Base-by-base conservation (phyloP, 352 stramenopile species). In the Phytophthora boehmeriae region DNA sequence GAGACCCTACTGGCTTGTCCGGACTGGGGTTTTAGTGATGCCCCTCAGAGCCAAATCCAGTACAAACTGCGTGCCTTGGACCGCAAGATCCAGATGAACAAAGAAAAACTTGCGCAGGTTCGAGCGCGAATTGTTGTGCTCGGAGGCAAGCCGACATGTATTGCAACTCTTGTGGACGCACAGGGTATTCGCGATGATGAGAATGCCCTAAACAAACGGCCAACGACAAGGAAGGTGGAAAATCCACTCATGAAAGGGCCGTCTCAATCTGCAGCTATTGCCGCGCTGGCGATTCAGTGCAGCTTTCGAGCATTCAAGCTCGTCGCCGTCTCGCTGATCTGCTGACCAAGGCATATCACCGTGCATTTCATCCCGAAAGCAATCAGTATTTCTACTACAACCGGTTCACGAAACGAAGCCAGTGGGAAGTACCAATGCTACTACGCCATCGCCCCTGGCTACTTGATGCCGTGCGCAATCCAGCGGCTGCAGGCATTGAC, bases 371-470 rank as follows among this genome's bases (percentile, higher is more conserved):
- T 28, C 50, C 67, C 17, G 61, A 56, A 5, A 71, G 51, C 45
- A 73, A 77, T 42, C 55, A 62, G 10, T 81, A 75, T 38, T 83
- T 79, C 38, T 86, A 80, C 71, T 86, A 77, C 67, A 83, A 83
- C 62, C 27, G 49, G 20, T 58, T 62, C 14, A 79, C 73, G 1
- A 47, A 35, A 8, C 30, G 58, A 22, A 83, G 73, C 50, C 69
- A 78, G 23, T 81, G 73, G 73, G 50, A 75, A 39, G 17, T 63
- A 8, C 76, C 76, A 14, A 19, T 42, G 27, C 41, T 84, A 36
- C 51, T 84, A 8, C 36, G 28, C 49, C 47, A 43, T 39, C 50
- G 30, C 14, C 23, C 23, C 10, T 53, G 13, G 39, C 36, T 16
- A 22, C 30, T 54, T 42, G 50, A 63, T 10, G 38, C 20, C 23